Percentiles rank a stretch among this genome's conserved stretches.
Evolutionary conservation across 495 filamentous ascomycete species (phyloP).

Genomic region (Entonaema liquescens): DNA sequence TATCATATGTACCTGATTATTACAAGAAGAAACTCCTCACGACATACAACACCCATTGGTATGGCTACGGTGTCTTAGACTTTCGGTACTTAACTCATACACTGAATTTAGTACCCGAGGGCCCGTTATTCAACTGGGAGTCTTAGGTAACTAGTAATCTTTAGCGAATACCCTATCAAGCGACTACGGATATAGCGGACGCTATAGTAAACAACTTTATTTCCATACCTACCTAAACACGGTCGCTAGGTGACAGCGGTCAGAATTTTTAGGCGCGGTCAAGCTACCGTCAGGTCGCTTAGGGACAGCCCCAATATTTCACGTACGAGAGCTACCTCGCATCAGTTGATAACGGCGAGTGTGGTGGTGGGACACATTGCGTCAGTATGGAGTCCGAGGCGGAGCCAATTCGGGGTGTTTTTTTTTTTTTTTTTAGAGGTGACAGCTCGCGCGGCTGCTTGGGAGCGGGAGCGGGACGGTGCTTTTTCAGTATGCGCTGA

Average conservation of each 20-base stretch:
- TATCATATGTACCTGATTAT: background rate
- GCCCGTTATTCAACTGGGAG: background rate
- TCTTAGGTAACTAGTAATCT: background rate
- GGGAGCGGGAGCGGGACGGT: constrained; percentile 28
- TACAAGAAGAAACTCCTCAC: background rate
- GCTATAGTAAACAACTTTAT: background rate
- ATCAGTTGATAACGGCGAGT: background rate
- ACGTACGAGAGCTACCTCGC: background rate
- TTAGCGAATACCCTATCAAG: background rate
- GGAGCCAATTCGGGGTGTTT: background rate
- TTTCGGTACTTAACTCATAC: background rate
- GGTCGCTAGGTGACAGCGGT: background rate
- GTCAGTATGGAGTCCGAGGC: background rate
- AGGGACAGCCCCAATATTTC: background rate
- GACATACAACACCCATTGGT: background rate
- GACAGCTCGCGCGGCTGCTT: constrained; percentile 36
- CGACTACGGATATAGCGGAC: background rate
- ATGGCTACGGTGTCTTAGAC: background rate
- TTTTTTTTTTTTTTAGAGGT: no score
- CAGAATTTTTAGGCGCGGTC: background rate
- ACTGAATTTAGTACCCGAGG: background rate
- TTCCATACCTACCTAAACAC: background rate
- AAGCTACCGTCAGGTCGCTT: background rate
- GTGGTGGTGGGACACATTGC: background rate
- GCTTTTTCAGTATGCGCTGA: constrained; percentile 13